Evolutionary conservation across 2,329 filamentous ascomycete genomes (phyloP), one percentile per base, ranked within the genome.

Genomic region (Pseudogymnoascus sp.): DNA sequence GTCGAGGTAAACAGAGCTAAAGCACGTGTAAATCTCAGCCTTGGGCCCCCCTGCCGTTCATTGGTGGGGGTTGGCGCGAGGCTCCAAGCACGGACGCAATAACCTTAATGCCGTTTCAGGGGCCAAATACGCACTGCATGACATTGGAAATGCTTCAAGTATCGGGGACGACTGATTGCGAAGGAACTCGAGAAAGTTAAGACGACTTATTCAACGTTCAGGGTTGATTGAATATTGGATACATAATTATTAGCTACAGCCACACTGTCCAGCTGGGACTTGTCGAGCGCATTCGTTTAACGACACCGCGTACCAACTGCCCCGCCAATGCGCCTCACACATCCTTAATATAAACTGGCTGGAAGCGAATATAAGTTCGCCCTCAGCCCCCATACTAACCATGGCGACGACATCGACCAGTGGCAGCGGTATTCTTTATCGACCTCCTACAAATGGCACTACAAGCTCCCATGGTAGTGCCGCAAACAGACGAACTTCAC

Each of bases 401-500:
- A 56, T 56, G 50, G 50, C 50, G 28, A 56, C 28, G 14, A 56
- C 50, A 56, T 33, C 50, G 6, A 35, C 50, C 11, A n/a, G 41
- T 26, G 22, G 50, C 14, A 56, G 28, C 28, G 50, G 50, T 35
- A 56, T 19, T 24, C 59, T 60, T 60, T 75, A 74, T 67, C 75
- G 75, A 64, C 74, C 76, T 31, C 74, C 76, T 14, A 76, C 72
- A 14, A 72, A 75, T 62, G 74, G 74, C 64, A 74, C 73, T 24
- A 70, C 70, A 46, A 72, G 65, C 62, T 72, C 72, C 60, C 73
- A 74, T 68, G 70, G 69, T 46, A 74, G 68, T 62, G 63, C 60
- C 66, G 67, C 70, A 40, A 76, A 75, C 69, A 76, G 78, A 64
- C 77, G 81, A 70, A 80, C 82, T 43, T 89, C 87, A n/a, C 76